A percentile compares a stretch with the other conserved stretches of the same genome.
Conservation (phyloP, 331 rosid species). For the Quercus lobata region DNA sequence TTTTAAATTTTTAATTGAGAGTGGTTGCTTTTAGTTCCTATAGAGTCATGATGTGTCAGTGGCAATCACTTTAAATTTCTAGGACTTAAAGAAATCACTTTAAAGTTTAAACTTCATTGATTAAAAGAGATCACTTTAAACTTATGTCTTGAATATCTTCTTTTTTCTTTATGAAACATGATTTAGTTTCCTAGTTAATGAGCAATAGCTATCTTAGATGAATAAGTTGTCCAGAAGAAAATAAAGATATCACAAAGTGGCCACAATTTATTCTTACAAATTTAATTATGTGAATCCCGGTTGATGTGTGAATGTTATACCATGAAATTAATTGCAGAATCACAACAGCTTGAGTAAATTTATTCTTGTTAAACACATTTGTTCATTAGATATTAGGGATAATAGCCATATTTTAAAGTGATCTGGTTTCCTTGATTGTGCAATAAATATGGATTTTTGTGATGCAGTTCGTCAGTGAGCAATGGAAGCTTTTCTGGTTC, state of each 20-base stretch:
- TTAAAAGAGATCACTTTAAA: too few relatives aligned
- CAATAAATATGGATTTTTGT: background rate
- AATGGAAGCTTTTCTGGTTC: constrained; percentile 41
- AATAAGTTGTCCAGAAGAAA: background rate
- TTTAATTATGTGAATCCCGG: background rate
- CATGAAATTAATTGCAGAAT: too few relatives aligned
- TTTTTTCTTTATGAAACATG: background rate
- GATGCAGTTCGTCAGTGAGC: constrained; percentile 46
- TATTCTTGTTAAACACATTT: background rate
- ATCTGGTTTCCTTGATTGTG: background rate
- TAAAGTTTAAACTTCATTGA: too few relatives aligned
- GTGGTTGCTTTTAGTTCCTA: too few relatives aligned
- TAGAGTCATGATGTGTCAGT: too few relatives aligned
- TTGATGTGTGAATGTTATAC: background rate
- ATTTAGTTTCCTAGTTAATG: background rate
- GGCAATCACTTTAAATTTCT: too few relatives aligned
- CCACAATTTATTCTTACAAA: background rate
- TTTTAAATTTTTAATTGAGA: background rate
- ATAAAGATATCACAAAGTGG: background rate
- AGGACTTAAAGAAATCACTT: too few relatives aligned
- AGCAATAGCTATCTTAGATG: background rate
- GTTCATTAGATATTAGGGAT: background rate
- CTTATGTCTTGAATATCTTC: background rate
- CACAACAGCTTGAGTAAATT: background rate
- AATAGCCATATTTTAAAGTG: background rate